phyloP scores from a whole-genome alignment of 345 rosid species.

The Citrus maxima region DNA sequence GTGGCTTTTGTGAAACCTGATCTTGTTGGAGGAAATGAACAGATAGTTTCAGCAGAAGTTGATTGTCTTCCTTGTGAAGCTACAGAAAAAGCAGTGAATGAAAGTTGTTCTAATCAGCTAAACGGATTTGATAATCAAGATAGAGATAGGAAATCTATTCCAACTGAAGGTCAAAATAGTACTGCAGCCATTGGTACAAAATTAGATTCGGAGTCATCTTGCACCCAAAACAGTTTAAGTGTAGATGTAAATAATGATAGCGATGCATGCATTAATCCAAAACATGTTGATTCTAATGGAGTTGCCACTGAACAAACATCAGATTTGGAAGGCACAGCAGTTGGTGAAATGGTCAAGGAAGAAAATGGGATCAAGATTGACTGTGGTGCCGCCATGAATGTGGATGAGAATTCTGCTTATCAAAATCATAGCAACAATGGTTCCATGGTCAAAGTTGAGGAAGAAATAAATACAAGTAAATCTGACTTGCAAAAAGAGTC shows the following conservation, averaged over 20 bases:
- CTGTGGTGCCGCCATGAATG: conserved; percentile 22
- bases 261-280: conserved; percentile 34
- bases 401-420: conserved; percentile 21
- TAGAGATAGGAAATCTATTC: conserved; percentile 33
- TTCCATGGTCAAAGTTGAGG: conserved; percentile 40
- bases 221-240: conserved; percentile 45
- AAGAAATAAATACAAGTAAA: conserved; percentile 29
- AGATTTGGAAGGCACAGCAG: conserved; percentile 38
- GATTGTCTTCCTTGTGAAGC: conserved; percentile 36
- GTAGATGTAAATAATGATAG: conserved; percentile 55
- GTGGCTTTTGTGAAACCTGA: conserved; percentile 42
- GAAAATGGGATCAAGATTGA: conserved; percentile 41
- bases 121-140: conserved; percentile 42
- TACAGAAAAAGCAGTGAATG: conserved; percentile 35
- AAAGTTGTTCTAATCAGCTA: conserved; percentile 29
- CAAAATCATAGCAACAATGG: conserved; percentile 27
- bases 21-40: conserved; percentile 40
- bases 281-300: conserved; percentile 42
- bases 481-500: conserved; percentile 42
- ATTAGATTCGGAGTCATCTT: conserved; percentile 67
- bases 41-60: conserved; percentile 34
- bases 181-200: conserved; percentile 38
- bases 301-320: conserved; percentile 31
- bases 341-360: conserved; percentile 39
- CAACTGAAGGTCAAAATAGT: conserved; percentile 38